These are phyloP conservation scores for Diplodia scrobiculata DNA, from an alignment of 2,329 filamentous ascomycete genomes.

Conservation along the genomic window DNA sequence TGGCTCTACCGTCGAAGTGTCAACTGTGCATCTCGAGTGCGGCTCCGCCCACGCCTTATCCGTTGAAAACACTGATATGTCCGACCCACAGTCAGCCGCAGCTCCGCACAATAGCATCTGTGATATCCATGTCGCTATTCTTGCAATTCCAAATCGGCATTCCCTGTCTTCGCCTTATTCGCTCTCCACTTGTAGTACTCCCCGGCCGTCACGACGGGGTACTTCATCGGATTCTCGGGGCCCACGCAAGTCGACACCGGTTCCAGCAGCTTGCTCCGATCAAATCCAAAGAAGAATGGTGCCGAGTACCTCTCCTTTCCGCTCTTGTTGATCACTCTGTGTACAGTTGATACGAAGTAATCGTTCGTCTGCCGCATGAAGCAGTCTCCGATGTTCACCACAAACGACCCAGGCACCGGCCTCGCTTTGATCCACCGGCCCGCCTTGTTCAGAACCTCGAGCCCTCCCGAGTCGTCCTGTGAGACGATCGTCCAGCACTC, in stretches of 20 bases:
- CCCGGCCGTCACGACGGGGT: constrained; percentile 41
- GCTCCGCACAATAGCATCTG: background rate
- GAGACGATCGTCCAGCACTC: constrained; percentile 49
- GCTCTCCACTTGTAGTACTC: constrained; percentile 39
- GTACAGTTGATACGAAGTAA: constrained; percentile 46
- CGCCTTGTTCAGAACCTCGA: constrained; percentile 50
- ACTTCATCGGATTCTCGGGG: constrained; percentile 41
- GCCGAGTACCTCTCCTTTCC: constrained; percentile 46
- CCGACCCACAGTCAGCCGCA: background rate
- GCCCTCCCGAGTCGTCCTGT: constrained; percentile 31
- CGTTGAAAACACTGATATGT: background rate
- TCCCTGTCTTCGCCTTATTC: constrained; percentile 18
- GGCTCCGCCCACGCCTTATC: background rate
- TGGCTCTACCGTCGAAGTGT: background rate
- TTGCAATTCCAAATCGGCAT: constrained; percentile 8
- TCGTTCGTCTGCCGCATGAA: constrained; percentile 48
- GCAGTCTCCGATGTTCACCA: constrained; percentile 50
- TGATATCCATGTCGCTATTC: background rate
- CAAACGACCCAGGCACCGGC: constrained; percentile 42
- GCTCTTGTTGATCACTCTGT: constrained; percentile 47
- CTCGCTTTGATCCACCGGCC: constrained; percentile 47
- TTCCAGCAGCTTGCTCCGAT: constrained; percentile 36
- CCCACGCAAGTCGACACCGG: constrained; percentile 41
- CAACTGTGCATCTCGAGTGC: background rate
- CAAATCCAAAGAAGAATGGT: constrained; percentile 48